Conservation (phyloP, 2,329 filamentous ascomycete species). For the Diplodia sapinea region DNA sequence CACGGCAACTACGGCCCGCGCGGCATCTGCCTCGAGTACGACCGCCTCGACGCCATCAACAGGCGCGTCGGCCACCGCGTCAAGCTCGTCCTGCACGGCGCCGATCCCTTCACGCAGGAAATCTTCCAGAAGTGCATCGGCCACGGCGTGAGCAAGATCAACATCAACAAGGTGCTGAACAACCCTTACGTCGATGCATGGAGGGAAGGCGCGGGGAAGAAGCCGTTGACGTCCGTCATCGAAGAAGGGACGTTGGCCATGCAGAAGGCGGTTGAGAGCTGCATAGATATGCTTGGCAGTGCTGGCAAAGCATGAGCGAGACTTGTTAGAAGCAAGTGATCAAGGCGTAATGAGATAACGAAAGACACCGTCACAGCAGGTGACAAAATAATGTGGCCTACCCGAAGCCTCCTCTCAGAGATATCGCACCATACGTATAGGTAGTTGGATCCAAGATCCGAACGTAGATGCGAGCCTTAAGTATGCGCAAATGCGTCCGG, state of each 20-base stretch:
- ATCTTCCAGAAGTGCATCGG: conserved; percentile 62
- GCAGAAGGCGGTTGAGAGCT: conserved; percentile 61
- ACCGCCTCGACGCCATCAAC: conserved; percentile 57
- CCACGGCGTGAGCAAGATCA: conserved; percentile 62
- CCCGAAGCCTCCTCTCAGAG: no score
- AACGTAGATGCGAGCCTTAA: no score
- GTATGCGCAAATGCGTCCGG: no score
- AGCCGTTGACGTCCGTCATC: conserved; percentile 60
- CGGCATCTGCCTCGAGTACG: conserved; percentile 63
- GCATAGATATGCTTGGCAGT: conserved; percentile 59
- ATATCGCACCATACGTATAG: no score
- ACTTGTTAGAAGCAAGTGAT: no score
- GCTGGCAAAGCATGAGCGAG: conserved; percentile 41
- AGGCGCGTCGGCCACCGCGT: conserved; percentile 57
- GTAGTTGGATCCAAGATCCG: no score
- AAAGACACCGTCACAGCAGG: background rate
- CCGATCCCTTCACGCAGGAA: conserved; percentile 62
- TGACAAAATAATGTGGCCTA: no score
- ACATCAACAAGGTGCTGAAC: conserved; percentile 66
- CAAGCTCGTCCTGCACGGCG: conserved; percentile 63
- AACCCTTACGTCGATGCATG: conserved; percentile 56
- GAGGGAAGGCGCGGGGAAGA: conserved; percentile 57
- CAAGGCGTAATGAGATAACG: background rate
- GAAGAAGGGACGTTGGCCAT: conserved; percentile 62
- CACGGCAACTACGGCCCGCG: conserved; percentile 51